Conservation (phyloP, 2,329 filamentous ascomycete genomes). For the Claviceps sp. region DNA sequence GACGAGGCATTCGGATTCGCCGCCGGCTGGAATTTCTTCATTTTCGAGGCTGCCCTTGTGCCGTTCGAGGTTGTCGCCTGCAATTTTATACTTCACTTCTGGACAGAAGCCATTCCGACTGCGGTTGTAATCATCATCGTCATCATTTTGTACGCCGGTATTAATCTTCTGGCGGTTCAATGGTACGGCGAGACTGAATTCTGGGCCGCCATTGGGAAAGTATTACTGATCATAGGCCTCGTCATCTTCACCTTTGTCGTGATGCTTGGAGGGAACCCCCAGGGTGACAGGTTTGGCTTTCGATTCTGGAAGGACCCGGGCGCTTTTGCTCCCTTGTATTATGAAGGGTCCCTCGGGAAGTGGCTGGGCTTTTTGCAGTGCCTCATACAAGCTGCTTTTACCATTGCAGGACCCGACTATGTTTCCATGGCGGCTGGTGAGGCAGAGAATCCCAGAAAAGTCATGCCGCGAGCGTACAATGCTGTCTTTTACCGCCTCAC, state of each 20-base stretch:
- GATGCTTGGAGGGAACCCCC: conserved; percentile 72
- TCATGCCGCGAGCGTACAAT: conserved; percentile 63
- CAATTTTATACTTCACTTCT: conserved; percentile 49
- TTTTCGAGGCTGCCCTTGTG: conserved; percentile 54
- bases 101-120: conserved; percentile 46
- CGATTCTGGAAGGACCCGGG: conserved; percentile 53
- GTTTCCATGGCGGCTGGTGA: conserved; percentile 58
- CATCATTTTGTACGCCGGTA: conserved; percentile 29
- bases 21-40: conserved; percentile 61
- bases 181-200: conserved; percentile 73
- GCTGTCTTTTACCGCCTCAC: conserved; percentile 69
- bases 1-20: conserved; percentile 64
- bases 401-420: conserved; percentile 55
- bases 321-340: conserved; percentile 54
- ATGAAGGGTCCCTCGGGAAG: conserved; percentile 50
- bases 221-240: conserved; percentile 57
- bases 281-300: conserved; percentile 60
- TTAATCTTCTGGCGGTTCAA: conserved; percentile 62
- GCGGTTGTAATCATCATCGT: conserved; percentile 47
- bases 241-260: conserved; percentile 68
- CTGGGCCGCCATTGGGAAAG: conserved; percentile 57
- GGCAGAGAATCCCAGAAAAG: conserved; percentile 53
- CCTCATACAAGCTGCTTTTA: conserved; percentile 57
- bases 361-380: conserved; percentile 68
- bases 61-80: conserved; percentile 56